Conservation (phyloP, 306 rosid species). For the Acacia acuminata region DNA sequence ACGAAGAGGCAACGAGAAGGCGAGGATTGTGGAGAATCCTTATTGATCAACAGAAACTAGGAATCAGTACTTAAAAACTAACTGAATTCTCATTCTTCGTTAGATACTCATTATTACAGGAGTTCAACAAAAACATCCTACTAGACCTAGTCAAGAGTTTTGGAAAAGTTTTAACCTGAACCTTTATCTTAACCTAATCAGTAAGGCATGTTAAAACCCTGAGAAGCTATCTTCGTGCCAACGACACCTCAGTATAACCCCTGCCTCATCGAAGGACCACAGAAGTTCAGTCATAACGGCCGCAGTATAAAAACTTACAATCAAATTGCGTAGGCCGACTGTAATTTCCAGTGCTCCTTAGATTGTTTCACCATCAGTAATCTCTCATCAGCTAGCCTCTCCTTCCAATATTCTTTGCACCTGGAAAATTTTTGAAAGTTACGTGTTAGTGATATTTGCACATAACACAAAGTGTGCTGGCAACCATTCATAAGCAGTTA, state of each 20-base stretch:
- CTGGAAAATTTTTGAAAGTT: constrained; percentile 42
- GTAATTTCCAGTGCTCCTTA: constrained; percentile 70
- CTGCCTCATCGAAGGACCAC: neutral
- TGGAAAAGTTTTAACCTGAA: neutral
- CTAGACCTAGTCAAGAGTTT: neutral
- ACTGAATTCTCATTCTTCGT: neutral
- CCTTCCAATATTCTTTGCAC: constrained; percentile 72
- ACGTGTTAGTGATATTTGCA: constrained; percentile 13
- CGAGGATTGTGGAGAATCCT: neutral
- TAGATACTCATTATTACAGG: neutral
- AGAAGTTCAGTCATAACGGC: neutral
- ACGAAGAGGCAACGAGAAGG: neutral
- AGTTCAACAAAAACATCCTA: neutral
- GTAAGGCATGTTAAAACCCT: neutral
- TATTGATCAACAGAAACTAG: neutral
- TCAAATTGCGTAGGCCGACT: constrained; percentile 50
- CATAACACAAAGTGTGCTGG: constrained; percentile 8
- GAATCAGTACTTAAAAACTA: neutral
- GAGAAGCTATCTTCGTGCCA: neutral
- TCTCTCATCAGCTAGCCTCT: constrained; percentile 60
- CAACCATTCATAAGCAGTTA: neutral
- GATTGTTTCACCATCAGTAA: constrained; percentile 57
- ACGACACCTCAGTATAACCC: neutral
- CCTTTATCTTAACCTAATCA: neutral
- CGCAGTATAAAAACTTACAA: constrained; percentile 26